A percentile compares a stretch with the other conserved stretches of the same genome.
These are phyloP conservation scores for Botrytis byssoidea DNA, from an alignment of 2,329 filamentous ascomycete species.

Conservation along the genomic window DNA sequence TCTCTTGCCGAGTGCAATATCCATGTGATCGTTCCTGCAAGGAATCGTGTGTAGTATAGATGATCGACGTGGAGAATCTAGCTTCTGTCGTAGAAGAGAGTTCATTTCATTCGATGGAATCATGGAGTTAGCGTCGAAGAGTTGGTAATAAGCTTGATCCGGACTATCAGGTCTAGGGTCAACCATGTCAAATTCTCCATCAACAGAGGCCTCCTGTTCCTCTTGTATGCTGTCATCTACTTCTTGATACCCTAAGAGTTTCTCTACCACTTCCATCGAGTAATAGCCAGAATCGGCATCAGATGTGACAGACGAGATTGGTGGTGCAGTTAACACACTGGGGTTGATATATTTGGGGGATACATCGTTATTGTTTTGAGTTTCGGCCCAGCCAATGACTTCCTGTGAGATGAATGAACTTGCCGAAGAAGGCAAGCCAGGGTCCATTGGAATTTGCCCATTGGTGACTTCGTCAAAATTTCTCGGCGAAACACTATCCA, in stretches of 20 bases:
- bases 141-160: constrained; percentile 17
- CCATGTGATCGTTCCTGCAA: constrained; percentile 17
- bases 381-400: not conserved
- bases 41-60: constrained; percentile 16
- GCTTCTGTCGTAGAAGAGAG: not conserved
- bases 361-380: not conserved
- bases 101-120: constrained; percentile 13
- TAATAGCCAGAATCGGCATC: constrained; percentile 16
- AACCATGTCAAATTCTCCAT: not conserved
- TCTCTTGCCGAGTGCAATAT: constrained; percentile 1
- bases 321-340: not conserved
- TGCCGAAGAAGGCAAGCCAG: not conserved
- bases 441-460: not conserved
- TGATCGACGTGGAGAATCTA: not conserved
- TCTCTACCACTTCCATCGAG: constrained; percentile 12
- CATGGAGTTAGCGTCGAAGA: constrained; percentile 18
- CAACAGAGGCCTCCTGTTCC: not conserved
- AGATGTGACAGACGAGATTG: not conserved
- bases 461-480: not conserved
- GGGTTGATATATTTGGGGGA: not conserved
- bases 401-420: not conserved
- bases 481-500: not conserved
- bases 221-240: not conserved
- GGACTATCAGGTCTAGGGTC: constrained; percentile 7
- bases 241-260: not conserved